phyloP scores from a whole-genome alignment of 192 early-diverging fungal genomes.

The Coemansia sp. region DNA sequence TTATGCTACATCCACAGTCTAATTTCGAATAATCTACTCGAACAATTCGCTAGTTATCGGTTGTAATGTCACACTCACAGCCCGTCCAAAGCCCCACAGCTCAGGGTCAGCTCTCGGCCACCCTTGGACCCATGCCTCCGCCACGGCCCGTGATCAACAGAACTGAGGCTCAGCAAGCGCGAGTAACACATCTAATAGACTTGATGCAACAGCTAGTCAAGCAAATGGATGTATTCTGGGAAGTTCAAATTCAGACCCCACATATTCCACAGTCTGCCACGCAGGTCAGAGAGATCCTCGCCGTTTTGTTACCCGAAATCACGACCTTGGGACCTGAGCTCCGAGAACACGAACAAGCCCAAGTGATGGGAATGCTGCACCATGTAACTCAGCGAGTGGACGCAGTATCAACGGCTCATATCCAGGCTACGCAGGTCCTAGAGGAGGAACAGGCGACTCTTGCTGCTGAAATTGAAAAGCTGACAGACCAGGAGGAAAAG shows the following conservation, averaged over 20 bases:
- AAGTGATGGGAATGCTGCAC: constrained; percentile 3
- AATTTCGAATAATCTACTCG: neutral
- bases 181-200: neutral
- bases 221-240: constrained; percentile 1
- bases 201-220: neutral
- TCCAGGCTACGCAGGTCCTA: neutral
- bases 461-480: neutral
- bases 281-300: constrained; percentile 3
- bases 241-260: neutral
- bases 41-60: neutral
- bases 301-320: neutral
- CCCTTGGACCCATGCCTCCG: neutral
- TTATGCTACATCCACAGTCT: neutral
- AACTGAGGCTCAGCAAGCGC: constrained; percentile 4
- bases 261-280: neutral
- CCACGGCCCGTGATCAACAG: neutral
- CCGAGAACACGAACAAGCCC: neutral
- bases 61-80: neutral
- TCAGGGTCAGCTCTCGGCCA: neutral
- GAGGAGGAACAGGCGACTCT: neutral
- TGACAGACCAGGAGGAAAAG: neutral
- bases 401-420: neutral
- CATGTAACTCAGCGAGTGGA: constrained; percentile 4
- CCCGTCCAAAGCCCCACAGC: neutral
- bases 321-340: neutral